Evolutionary conservation across 345 rosid genomes (phyloP).

Genomic region (Garcia nutans): DNA sequence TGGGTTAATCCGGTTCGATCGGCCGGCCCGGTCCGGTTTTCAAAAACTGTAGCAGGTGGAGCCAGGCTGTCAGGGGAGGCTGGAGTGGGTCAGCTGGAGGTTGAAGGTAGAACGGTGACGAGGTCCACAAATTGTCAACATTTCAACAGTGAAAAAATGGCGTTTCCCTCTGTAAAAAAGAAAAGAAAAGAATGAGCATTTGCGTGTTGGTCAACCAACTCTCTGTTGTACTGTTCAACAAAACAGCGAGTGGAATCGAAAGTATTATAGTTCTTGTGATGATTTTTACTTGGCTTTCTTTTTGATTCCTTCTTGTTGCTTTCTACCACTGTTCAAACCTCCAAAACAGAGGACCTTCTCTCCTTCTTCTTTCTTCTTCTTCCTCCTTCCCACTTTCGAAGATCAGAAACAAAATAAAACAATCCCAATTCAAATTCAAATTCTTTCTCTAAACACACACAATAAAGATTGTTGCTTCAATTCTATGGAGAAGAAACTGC

Average conservation of each 20-base stretch:
- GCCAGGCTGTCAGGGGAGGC: background rate
- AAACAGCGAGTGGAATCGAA: too few species aligned
- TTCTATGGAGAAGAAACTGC: background rate
- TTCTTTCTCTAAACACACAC: background rate
- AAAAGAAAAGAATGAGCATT: background rate
- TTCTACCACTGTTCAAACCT: background rate
- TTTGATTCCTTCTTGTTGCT: slow-evolving; percentile 5
- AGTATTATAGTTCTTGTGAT: background rate
- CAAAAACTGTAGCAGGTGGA: background rate
- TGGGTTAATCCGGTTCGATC: too few species aligned
- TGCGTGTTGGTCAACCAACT: slow-evolving; percentile 1
- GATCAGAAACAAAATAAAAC: background rate
- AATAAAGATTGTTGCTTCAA: background rate
- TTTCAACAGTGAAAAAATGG: background rate
- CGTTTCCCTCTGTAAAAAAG: too few species aligned
- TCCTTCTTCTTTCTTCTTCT: background rate
- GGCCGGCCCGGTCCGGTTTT: background rate
- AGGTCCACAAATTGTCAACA: background rate
- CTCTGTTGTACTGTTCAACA: background rate
- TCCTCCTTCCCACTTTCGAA: background rate
- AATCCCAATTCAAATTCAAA: background rate
- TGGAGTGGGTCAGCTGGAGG: background rate
- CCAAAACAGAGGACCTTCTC: background rate
- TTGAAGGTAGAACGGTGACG: background rate
- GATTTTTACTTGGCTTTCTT: slow-evolving; percentile 7